phyloP scores from a whole-genome alignment of 106 monocot species.

The Platanthera guangdongensis region DNA sequence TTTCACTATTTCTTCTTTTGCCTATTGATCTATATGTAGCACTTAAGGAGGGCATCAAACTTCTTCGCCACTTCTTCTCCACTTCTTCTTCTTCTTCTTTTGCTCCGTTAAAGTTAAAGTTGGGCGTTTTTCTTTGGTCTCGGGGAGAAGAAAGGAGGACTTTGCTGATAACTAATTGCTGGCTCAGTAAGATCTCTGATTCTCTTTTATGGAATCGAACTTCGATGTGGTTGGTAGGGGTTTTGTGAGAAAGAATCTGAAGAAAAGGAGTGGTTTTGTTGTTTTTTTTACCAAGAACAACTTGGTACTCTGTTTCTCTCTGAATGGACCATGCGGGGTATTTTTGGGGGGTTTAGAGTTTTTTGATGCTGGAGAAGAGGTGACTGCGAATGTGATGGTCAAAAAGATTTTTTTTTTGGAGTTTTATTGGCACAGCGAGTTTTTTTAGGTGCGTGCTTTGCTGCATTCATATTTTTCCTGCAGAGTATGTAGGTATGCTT shows the following conservation, averaged over 20 bases:
- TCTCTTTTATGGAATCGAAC: not conserved
- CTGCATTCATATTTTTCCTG: not conserved
- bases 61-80: not conserved
- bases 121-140: not conserved
- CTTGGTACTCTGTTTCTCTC: not conserved
- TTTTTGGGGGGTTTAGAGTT: not conserved
- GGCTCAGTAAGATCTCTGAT: not conserved
- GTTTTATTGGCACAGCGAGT: not conserved
- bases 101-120: too few species aligned
- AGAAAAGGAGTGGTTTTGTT: not conserved
- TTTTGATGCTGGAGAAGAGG: not conserved
- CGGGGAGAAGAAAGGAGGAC: not conserved
- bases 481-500: not conserved
- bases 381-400: not conserved
- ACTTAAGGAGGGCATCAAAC: not conserved
- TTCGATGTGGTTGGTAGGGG: not conserved
- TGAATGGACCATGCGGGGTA: not conserved
- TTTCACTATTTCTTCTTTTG: not conserved
- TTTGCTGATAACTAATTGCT: not conserved
- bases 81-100: not conserved
- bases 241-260: not conserved
- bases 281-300: not conserved
- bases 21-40: slow-evolving; percentile 1
- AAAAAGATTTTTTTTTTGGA: too few species aligned
- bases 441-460: not conserved